phyloP scores from a whole-genome alignment of 2,329 filamentous ascomycete genomes.

The Aspergillus bombycis region DNA sequence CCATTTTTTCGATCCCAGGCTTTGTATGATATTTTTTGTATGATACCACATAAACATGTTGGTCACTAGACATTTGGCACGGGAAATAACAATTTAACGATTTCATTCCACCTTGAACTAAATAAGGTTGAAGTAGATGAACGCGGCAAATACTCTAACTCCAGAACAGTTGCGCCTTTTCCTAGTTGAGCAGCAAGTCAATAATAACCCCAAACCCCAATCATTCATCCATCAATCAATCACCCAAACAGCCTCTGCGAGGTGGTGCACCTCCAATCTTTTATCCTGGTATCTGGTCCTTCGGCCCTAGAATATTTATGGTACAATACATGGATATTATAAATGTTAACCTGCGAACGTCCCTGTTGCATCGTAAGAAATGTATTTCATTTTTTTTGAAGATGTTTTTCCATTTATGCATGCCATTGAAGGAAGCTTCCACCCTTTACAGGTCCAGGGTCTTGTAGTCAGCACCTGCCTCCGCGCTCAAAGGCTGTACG shows the following conservation, averaged over 20 bases:
- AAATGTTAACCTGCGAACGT: constrained; percentile 10
- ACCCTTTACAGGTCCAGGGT: constrained; percentile 43
- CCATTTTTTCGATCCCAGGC: too few relatives aligned
- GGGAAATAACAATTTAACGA: background rate
- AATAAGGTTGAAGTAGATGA: constrained; percentile 2
- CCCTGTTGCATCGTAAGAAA: constrained; percentile 6
- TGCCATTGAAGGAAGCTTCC: constrained; percentile 18
- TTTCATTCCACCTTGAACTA: background rate
- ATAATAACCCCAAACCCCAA: constrained; percentile 27
- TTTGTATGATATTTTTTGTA: background rate
- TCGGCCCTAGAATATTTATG: constrained; percentile 20
- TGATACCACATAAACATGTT: background rate
- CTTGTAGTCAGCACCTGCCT: constrained; percentile 46
- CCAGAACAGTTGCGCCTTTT: constrained; percentile 34
- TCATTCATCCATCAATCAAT: constrained; percentile 14
- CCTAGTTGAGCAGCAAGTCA: constrained; percentile 22
- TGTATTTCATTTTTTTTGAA: constrained; percentile 6
- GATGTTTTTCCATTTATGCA: constrained; percentile 11
- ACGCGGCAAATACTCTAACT: constrained; percentile 15
- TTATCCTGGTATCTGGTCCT: constrained; percentile 5
- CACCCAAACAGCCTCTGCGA: constrained; percentile 1
- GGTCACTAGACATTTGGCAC: background rate
- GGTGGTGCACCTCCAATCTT: background rate
- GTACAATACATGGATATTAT: constrained; percentile 29
- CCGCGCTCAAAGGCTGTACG: constrained; percentile 45